Evolutionary conservation across 768 basidiomycete genomes (phyloP).

Genomic region (Tubosaeta brunneosetosa): DNA sequence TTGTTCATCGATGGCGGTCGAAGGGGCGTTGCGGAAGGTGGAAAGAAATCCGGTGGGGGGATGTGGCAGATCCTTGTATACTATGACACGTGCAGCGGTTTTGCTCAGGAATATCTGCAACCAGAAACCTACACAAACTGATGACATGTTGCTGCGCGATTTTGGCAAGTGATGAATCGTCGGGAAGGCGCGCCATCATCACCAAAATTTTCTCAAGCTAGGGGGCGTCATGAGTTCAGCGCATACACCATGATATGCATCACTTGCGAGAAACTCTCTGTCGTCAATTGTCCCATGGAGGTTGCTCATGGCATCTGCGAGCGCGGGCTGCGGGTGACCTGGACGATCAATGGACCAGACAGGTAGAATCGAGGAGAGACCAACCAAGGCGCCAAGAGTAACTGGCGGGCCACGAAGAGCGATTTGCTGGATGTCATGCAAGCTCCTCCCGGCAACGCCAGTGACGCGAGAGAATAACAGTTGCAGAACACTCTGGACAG

Average conservation of each 20-base stretch:
- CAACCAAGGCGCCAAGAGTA: constrained; percentile 25
- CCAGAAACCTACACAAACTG: constrained; percentile 48
- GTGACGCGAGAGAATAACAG: constrained; percentile 12
- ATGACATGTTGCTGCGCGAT: constrained; percentile 50
- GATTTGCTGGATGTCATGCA: constrained; percentile 29
- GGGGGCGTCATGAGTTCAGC: constrained; percentile 4
- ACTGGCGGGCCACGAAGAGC: constrained; percentile 24
- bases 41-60: constrained; percentile 56
- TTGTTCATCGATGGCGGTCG: constrained; percentile 1
- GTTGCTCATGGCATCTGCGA: constrained; percentile 44
- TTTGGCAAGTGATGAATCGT: constrained; percentile 25
- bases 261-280: constrained; percentile 53
- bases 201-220: constrained; percentile 62
- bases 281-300: constrained; percentile 47
- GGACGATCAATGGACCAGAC: background rate
- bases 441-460: background rate
- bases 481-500: constrained; percentile 10
- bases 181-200: constrained; percentile 51
- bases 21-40: constrained; percentile 6
- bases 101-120: background rate
- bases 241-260: background rate
- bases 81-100: constrained; percentile 29
- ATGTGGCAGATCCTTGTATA: constrained; percentile 78
- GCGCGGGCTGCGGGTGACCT: constrained; percentile 38
- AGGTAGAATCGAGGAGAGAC: background rate